phyloP scores from a whole-genome alignment of 2,329 filamentous ascomycete genomes.

The Pleomassaria siparia region DNA sequence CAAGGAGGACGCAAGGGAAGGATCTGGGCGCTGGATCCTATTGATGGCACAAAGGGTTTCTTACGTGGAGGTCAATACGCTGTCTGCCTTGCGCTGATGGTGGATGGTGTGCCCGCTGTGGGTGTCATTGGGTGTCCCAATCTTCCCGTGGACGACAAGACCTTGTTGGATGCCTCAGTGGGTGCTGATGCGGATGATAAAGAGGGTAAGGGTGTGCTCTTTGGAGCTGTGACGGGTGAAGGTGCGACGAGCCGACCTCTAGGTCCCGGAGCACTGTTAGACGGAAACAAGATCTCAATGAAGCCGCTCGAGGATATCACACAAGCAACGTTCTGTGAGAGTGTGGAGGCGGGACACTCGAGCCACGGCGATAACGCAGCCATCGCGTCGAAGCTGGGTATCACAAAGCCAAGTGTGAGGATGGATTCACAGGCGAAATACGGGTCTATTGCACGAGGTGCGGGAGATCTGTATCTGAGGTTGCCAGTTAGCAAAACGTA shows the following conservation, averaged over 20 bases:
- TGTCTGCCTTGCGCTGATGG: constrained; percentile 87
- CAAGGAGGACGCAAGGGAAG: constrained; percentile 72
- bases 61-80: constrained; percentile 95
- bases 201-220: constrained; percentile 79
- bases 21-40: constrained; percentile 96
- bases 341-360: constrained; percentile 90
- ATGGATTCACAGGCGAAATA: constrained; percentile 99
- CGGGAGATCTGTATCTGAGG: constrained; percentile 91
- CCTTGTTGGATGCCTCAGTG: constrained; percentile 68
- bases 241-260: constrained; percentile 82
- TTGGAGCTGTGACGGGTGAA: constrained; percentile 77
- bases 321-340: constrained; percentile 92
- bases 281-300: constrained; percentile 73
- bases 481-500: constrained; percentile 84
- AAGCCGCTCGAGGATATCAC: constrained; percentile 71
- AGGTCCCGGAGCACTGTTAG: constrained; percentile 55
- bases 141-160: constrained; percentile 81
- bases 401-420: constrained; percentile 84
- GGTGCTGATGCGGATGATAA: constrained; percentile 73
- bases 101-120: constrained; percentile 90
- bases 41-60: constrained; percentile 98
- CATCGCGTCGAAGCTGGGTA: constrained; percentile 82
- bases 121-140: constrained; percentile 96
- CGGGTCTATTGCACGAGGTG: constrained; percentile 88
- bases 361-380: constrained; percentile 83